Conservation (phyloP, 306 rosid species). For the Alnus rubra region DNA sequence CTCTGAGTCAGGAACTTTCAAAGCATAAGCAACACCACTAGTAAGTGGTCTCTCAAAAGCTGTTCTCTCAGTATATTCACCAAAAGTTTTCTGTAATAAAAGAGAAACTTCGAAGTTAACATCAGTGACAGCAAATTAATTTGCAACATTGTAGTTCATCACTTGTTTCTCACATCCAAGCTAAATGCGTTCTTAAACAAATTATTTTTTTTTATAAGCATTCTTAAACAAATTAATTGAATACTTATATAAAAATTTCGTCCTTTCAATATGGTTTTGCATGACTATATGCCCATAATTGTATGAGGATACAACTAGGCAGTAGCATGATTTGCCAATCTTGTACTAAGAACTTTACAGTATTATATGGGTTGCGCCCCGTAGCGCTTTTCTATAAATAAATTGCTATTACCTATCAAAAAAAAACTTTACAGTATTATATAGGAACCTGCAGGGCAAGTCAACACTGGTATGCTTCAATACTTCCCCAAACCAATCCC, state of each 20-base stretch:
- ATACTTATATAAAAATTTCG: background rate
- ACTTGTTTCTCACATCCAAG: background rate
- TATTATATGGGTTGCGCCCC: too few species aligned
- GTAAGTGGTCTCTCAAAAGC: constrained; percentile 95
- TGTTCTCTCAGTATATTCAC: constrained; percentile 87
- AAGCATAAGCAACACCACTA: constrained; percentile 95
- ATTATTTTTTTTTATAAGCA: background rate
- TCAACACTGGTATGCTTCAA: too few species aligned
- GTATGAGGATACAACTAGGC: background rate
- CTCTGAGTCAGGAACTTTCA: constrained; percentile 80
- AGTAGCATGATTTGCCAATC: background rate
- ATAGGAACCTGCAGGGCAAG: too few species aligned
- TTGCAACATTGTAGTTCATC: too few species aligned
- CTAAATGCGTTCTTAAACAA: background rate
- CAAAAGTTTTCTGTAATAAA: constrained; percentile 72
- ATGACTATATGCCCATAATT: background rate
- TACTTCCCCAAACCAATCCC: background rate
- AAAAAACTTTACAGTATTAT: too few species aligned
- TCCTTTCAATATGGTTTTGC: background rate
- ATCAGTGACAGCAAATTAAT: background rate
- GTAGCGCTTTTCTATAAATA: too few species aligned
- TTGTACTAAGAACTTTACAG: too few species aligned
- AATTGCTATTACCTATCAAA: too few species aligned
- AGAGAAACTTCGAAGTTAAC: background rate
- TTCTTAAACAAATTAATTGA: background rate